phyloP scores from a whole-genome alignment of 768 basidiomycete genomes.

The Calvatia gigantea region DNA sequence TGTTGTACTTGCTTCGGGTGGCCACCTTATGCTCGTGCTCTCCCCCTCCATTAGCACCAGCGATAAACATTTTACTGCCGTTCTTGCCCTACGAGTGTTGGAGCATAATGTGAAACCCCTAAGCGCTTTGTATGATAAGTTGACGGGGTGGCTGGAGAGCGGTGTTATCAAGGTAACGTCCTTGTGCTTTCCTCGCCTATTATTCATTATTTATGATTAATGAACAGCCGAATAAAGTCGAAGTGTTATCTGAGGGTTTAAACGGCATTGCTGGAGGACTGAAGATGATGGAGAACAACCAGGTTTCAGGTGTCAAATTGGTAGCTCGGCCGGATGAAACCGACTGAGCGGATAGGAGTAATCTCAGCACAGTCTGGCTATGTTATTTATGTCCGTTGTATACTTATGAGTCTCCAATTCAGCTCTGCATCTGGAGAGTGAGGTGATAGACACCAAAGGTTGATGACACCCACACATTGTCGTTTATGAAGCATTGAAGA shows the following conservation, averaged over 20 bases:
- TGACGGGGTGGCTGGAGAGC: slow-evolving; percentile 15
- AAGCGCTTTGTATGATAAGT: slow-evolving; percentile 13
- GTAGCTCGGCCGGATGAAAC: slow-evolving; percentile 29
- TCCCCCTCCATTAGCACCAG: slow-evolving; percentile 22
- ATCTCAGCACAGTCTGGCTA: too few species aligned
- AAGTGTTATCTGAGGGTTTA: slow-evolving; percentile 39
- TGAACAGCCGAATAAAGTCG: slow-evolving; percentile 39
- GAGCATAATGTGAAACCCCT: slow-evolving; percentile 17
- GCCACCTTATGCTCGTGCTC: slow-evolving; percentile 31
- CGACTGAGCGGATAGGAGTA: not conserved
- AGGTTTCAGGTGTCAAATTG: slow-evolving; percentile 41
- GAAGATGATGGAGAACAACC: slow-evolving; percentile 33
- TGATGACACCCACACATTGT: too few species aligned
- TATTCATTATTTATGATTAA: not conserved
- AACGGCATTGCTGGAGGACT: slow-evolving; percentile 39
- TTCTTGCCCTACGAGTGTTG: slow-evolving; percentile 10
- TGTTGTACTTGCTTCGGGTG: slow-evolving; percentile 28
- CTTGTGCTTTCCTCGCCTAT: not conserved
- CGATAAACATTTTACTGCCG: slow-evolving; percentile 12
- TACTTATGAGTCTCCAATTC: too few species aligned
- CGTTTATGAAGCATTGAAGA: too few species aligned
- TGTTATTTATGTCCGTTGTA: too few species aligned
- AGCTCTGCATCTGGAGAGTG: too few species aligned
- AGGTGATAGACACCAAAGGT: too few species aligned
- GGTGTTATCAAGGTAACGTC: slow-evolving; percentile 20